Percentiles rank a stretch among this genome's conserved stretches.
phyloP scores from a whole-genome alignment of 148 eudicot genomes.

The Vaccinium myrtillus region DNA sequence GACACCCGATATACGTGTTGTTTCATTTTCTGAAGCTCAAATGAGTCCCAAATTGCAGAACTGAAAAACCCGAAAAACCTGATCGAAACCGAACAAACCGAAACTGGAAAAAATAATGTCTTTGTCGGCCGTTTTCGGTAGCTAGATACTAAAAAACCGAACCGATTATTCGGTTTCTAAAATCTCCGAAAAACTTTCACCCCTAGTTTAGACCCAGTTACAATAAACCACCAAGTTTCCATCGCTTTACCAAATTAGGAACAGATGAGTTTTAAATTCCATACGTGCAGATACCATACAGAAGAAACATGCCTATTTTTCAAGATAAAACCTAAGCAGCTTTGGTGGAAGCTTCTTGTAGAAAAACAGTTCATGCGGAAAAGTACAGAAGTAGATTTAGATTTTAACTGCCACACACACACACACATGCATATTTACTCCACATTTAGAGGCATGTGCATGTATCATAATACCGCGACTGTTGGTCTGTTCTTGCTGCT shows the following conservation, averaged over 20 bases:
- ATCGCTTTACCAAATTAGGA: neutral
- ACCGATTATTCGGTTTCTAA: too few species aligned
- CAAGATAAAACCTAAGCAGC: neutral
- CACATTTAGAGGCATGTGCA: conserved; percentile 5
- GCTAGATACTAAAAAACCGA: too few species aligned
- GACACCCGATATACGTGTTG: too few species aligned
- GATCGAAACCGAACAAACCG: too few species aligned
- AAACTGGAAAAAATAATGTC: too few species aligned
- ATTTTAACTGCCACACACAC: neutral
- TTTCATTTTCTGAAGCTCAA: too few species aligned
- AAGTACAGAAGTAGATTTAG: neutral
- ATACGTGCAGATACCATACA: neutral
- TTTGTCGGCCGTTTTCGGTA: too few species aligned
- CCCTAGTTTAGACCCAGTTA: neutral
- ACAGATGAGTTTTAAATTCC: neutral
- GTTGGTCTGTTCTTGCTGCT: conserved; percentile 37
- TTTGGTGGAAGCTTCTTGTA: neutral
- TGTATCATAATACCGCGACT: conserved; percentile 45
- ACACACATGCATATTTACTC: neutral
- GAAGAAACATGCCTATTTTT: neutral
- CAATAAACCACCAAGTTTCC: neutral
- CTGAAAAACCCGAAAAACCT: too few species aligned
- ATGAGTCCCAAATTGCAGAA: too few species aligned
- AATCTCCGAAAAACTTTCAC: too few species aligned
- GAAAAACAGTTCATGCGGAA: neutral